Evolutionary conservation across 768 basidiomycete species (phyloP).

Genomic region (Lentinula raphanica): DNA sequence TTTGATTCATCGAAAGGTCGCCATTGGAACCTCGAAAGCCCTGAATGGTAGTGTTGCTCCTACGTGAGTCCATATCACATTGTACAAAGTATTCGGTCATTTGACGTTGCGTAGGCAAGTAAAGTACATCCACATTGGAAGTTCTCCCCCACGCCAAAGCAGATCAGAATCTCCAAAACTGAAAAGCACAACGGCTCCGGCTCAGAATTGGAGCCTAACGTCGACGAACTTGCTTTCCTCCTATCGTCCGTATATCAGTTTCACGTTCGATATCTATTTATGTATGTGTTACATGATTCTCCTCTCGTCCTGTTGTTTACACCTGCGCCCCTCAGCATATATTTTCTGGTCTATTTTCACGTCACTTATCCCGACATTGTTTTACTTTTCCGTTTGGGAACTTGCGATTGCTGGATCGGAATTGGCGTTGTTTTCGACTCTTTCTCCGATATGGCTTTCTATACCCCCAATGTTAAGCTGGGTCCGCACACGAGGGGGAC

Average conservation of each 20-base stretch:
- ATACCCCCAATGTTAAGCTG: slow-evolving; percentile 38
- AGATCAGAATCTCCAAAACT: neutral
- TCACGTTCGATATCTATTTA: slow-evolving; percentile 47
- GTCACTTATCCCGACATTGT: slow-evolving; percentile 69
- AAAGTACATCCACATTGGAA: slow-evolving; percentile 39
- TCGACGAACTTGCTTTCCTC: neutral
- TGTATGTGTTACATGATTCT: slow-evolving; percentile 36
- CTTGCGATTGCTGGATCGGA: slow-evolving; percentile 83
- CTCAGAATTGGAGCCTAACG: neutral
- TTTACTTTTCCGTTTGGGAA: slow-evolving; percentile 92
- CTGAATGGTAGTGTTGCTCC: neutral
- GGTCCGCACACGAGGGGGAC: slow-evolving; percentile 43
- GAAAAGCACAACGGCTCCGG: neutral
- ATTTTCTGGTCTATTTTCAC: slow-evolving; percentile 84
- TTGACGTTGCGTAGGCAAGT: slow-evolving; percentile 16
- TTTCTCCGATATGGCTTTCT: slow-evolving; percentile 63
- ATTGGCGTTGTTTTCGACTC: slow-evolving; percentile 61
- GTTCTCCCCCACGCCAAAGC: neutral
- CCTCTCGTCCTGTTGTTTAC: slow-evolving; percentile 1
- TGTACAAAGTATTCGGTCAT: neutral
- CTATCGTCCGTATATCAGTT: slow-evolving; percentile 19
- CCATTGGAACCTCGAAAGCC: neutral
- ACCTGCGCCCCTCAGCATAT: slow-evolving; percentile 48
- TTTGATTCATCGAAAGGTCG: neutral
- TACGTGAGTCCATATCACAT: neutral